A percentile compares a stretch with the other conserved stretches of the same genome.
phyloP scores from a whole-genome alignment of 176 grass and related monocot genomes.

The Zoysia pacifica region DNA sequence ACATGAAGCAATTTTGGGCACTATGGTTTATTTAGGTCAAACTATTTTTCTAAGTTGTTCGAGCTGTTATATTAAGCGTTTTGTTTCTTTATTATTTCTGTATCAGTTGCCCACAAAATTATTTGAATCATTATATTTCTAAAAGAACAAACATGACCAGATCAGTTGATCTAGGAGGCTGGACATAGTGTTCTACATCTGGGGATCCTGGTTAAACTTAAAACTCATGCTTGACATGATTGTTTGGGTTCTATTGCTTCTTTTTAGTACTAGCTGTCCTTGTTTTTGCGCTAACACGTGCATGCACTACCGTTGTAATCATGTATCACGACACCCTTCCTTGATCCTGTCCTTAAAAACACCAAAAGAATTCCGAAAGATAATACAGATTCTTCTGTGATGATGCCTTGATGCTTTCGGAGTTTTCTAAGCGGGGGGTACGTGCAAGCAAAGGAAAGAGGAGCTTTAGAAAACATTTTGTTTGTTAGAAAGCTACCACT shows the following conservation, averaged over 20 bases:
- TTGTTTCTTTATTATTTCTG: neutral
- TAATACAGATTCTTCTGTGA: constrained; percentile 24
- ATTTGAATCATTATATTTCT: neutral
- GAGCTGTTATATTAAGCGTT: neutral
- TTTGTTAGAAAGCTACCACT: neutral
- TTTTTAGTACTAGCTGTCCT: neutral
- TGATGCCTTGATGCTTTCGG: constrained; percentile 19
- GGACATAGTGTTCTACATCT: neutral
- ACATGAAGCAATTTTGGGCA: neutral
- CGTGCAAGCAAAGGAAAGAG: constrained; percentile 38
- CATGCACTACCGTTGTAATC: constrained; percentile 40
- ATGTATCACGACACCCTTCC: constrained; percentile 20
- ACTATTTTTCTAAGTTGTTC: neutral
- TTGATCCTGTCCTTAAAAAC: constrained; percentile 6
- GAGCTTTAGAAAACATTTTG: constrained; percentile 7
- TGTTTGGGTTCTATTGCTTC: neutral
- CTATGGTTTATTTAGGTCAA: neutral
- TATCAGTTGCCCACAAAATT: neutral
- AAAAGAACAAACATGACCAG: neutral
- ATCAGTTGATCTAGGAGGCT: neutral
- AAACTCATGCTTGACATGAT: constrained; percentile 1
- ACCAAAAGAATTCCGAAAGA: neutral
- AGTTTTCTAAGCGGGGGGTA: constrained; percentile 7
- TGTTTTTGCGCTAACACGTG: constrained; percentile 29
- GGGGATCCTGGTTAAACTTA: neutral